These are phyloP conservation scores for Aureobasidium namibiae DNA, from an alignment of 2,329 filamentous ascomycete genomes.

Conservation along the genomic window DNA sequence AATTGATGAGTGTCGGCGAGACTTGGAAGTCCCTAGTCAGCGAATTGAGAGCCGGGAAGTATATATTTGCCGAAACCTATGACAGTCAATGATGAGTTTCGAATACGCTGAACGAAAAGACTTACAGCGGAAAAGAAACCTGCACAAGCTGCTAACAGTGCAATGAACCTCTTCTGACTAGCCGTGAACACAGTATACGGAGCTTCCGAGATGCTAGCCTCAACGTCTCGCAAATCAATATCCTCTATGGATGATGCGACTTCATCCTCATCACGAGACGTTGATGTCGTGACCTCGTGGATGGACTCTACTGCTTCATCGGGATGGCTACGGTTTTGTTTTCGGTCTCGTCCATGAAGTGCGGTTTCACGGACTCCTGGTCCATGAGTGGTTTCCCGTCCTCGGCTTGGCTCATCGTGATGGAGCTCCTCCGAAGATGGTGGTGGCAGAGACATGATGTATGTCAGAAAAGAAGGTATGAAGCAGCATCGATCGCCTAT, in stretches of 20 bases:
- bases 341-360: not conserved
- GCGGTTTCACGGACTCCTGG: not conserved
- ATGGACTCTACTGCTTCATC: not conserved
- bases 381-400: not conserved
- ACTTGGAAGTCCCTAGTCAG: conserved; percentile 16
- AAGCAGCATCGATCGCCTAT: not conserved
- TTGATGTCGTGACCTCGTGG: not conserved
- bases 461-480: not conserved
- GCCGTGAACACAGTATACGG: conserved; percentile 31
- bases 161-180: conserved; percentile 38
- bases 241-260: not conserved
- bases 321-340: not conserved
- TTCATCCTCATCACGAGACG: not conserved
- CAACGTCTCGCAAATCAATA: conserved; percentile 15
- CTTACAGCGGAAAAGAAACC: conserved; percentile 43
- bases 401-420: not conserved
- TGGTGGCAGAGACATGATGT: not conserved
- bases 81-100: not conserved
- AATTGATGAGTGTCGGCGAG: conserved; percentile 13
- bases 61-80: conserved; percentile 40
- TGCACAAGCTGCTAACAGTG: conserved; percentile 42
- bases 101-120: conserved; percentile 17
- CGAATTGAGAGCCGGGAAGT: conserved; percentile 22
- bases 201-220: conserved; percentile 15
- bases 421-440: not conserved